These are phyloP conservation scores for Trichosporon asahii DNA, from an alignment of 1,284 basidiomycete species.

Conservation along the genomic window DNA sequence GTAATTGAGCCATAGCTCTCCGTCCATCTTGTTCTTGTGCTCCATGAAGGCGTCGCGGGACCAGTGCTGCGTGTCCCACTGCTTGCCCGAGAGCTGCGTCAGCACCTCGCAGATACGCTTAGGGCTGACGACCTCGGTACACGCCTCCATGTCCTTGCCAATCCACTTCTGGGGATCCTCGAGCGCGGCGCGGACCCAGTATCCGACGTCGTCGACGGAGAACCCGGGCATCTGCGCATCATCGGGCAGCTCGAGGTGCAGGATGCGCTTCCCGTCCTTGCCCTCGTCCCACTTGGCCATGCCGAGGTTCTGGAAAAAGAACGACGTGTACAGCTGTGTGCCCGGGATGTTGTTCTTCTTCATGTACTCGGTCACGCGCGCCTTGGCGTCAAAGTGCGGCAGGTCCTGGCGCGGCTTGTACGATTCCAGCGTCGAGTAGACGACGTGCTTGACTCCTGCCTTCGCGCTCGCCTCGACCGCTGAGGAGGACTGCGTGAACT, in stretches of 20 bases:
- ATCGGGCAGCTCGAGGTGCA: conserved; percentile 29
- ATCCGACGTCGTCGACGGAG: conserved; percentile 35
- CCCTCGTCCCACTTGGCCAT: conserved; percentile 3
- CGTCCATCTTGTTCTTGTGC: neutral
- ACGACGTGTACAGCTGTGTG: conserved; percentile 26
- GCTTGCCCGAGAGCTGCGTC: conserved; percentile 13
- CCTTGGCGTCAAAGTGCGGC: conserved; percentile 38
- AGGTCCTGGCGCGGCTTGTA: conserved; percentile 20
- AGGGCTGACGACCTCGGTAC: conserved; percentile 18
- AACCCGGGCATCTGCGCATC: conserved; percentile 30
- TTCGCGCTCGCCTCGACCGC: conserved; percentile 19
- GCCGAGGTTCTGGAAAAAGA: conserved; percentile 21
- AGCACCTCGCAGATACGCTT: conserved; percentile 14
- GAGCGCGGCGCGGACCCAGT: conserved; percentile 35
- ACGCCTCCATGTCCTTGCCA: conserved; percentile 25
- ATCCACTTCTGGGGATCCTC: conserved; percentile 35
- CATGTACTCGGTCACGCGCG: conserved; percentile 32
- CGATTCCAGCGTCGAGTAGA: conserved; percentile 31
- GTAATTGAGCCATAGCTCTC: conserved; percentile 27
- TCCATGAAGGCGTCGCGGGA: conserved; percentile 17
- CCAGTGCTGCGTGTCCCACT: conserved; percentile 9
- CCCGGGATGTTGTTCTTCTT: conserved; percentile 24
- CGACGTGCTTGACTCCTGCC: conserved; percentile 19
- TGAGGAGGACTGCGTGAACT: conserved; percentile 19
- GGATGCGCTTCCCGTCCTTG: conserved; percentile 18